phyloP scores from a whole-genome alignment of 306 rosid genomes.

The Vigna nakashimae region DNA sequence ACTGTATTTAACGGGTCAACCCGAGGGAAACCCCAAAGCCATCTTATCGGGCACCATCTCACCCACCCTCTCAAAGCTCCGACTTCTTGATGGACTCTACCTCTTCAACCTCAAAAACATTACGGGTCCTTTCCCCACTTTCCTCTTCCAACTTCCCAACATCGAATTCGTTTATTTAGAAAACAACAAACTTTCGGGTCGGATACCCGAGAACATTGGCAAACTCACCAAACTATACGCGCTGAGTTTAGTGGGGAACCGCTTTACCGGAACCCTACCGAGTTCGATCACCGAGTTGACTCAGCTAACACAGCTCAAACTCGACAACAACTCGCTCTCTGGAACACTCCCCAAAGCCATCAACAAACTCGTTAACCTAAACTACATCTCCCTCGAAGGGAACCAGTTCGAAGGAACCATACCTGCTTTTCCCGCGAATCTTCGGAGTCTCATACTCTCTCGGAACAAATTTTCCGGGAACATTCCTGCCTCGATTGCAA shows the following conservation, averaged over 20 bases:
- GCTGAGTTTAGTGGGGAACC: slow-evolving; percentile 61
- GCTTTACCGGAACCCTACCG: slow-evolving; percentile 73
- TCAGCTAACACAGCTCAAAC: slow-evolving; percentile 73
- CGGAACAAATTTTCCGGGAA: slow-evolving; percentile 69
- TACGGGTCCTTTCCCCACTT: slow-evolving; percentile 68
- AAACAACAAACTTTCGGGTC: slow-evolving; percentile 73
- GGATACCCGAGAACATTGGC: slow-evolving; percentile 55
- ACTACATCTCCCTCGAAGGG: slow-evolving; percentile 48
- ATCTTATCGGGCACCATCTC: slow-evolving; percentile 69
- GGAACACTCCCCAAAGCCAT: slow-evolving; percentile 63
- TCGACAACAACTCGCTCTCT: slow-evolving; percentile 63
- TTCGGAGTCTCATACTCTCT: slow-evolving; percentile 59
- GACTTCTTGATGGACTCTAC: slow-evolving; percentile 59
- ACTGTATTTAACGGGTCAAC: slow-evolving; percentile 49
- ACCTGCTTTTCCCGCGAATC: slow-evolving; percentile 59
- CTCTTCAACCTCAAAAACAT: slow-evolving; percentile 60
- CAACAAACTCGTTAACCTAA: slow-evolving; percentile 53
- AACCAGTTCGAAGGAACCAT: slow-evolving; percentile 68
- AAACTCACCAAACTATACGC: slow-evolving; percentile 46
- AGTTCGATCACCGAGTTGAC: slow-evolving; percentile 64
- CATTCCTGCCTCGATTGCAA: slow-evolving; percentile 65
- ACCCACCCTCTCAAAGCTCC: slow-evolving; percentile 66
- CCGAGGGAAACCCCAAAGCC: slow-evolving; percentile 39
- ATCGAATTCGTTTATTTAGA: slow-evolving; percentile 63
- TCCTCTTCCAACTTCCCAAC: slow-evolving; percentile 52